Conservation (phyloP, 495 filamentous ascomycete genomes). For the Aspergillus cristatus region DNA sequence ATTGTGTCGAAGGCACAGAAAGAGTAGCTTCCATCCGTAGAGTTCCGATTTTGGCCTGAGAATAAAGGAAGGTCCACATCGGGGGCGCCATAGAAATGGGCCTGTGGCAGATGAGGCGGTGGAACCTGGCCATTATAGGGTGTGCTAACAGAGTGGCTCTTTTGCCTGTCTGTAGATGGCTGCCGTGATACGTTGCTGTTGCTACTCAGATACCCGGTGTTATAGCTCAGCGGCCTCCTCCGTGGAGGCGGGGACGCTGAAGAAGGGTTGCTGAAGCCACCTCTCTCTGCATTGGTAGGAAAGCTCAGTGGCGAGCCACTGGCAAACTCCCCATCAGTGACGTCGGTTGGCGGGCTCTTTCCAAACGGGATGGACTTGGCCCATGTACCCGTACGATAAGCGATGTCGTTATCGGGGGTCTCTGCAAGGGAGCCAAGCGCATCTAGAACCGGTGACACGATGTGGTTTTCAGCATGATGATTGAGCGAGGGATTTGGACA, state of each 20-base stretch:
- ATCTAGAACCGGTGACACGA: constrained; percentile 36
- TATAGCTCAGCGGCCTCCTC: constrained; percentile 37
- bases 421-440: constrained; percentile 27
- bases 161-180: constrained; percentile 30
- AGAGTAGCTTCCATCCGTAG: constrained; percentile 54
- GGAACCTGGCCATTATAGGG: constrained; percentile 48
- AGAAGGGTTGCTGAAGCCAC: constrained; percentile 41
- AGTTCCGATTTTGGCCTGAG: constrained; percentile 12
- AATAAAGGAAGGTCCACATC: constrained; percentile 40
- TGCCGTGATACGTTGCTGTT: constrained; percentile 25
- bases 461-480: constrained; percentile 18
- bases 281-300: constrained; percentile 29
- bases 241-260: constrained; percentile 37
- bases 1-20: constrained; percentile 75
- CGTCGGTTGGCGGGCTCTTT: constrained; percentile 39
- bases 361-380: constrained; percentile 39
- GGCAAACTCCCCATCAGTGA: constrained; percentile 32
- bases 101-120: constrained; percentile 70
- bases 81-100: constrained; percentile 57
- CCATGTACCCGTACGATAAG: constrained; percentile 38
- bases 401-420: constrained; percentile 25
- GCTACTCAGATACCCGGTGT: constrained; percentile 26
- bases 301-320: constrained; percentile 36
- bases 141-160: constrained; percentile 37
- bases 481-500: constrained; percentile 22